A percentile compares a stretch with the other conserved stretches of the same genome.
These are phyloP conservation scores for Metschnikowia continentalis DNA, from an alignment of 805 yeast genomes.

Conservation along the genomic window DNA sequence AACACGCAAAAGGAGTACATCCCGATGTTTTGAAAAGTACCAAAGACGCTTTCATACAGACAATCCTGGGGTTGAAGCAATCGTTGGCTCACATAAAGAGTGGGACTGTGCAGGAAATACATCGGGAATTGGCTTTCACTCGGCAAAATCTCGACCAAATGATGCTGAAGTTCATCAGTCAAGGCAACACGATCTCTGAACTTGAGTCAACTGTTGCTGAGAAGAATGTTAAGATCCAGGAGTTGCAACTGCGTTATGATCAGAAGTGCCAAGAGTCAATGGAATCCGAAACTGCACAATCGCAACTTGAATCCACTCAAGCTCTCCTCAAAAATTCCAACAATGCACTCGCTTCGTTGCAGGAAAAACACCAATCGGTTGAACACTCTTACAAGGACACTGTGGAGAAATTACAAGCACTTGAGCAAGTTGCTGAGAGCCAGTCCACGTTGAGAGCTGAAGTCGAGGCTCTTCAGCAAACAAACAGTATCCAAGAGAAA, in stretches of 20 bases:
- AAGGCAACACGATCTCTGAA: conserved; percentile 1
- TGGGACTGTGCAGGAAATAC: background rate
- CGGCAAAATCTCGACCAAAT: background rate
- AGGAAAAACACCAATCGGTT: background rate
- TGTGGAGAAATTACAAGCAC: background rate
- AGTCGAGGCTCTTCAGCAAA: background rate
- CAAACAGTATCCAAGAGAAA: conserved; percentile 2
- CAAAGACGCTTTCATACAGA: background rate
- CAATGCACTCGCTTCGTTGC: background rate
- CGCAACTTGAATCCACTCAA: background rate
- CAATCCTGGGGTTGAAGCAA: background rate
- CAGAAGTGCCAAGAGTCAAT: background rate
- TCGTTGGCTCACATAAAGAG: background rate
- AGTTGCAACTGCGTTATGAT: conserved; percentile 1
- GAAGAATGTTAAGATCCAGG: background rate
- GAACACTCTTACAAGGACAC: background rate
- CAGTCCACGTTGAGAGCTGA: background rate
- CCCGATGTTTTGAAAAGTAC: background rate
- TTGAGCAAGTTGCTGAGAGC: background rate
- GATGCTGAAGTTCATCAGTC: conserved; percentile 1
- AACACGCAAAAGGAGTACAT: background rate
- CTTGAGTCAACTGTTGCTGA: conserved; percentile 2
- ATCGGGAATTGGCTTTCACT: background rate
- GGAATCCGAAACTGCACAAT: background rate
- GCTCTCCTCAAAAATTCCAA: background rate